Conservation (phyloP, 208 protist genomes). For the Herpetomonas samuelpessoai region DNA sequence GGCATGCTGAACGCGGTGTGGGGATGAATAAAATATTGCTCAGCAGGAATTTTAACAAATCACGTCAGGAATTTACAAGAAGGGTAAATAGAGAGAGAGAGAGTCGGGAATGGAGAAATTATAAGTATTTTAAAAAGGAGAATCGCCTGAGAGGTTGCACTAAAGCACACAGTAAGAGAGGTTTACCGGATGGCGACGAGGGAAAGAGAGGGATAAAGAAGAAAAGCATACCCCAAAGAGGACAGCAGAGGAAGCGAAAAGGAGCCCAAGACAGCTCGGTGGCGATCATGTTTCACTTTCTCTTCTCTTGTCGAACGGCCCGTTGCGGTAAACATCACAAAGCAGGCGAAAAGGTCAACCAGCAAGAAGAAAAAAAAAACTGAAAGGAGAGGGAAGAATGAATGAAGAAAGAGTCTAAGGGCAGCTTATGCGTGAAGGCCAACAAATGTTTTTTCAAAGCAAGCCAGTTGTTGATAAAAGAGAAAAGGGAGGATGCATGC, state of each 20-base stretch:
- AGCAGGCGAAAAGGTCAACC: not conserved
- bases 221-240: not conserved
- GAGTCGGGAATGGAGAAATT: not conserved
- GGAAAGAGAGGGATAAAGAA: conserved; percentile 1
- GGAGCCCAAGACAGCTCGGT: no score
- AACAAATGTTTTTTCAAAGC: conserved; percentile 5
- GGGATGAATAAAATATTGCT: no score
- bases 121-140: not conserved
- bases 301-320: no score
- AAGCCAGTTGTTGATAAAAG: not conserved
- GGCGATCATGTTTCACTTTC: no score
- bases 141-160: no score
- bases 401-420: conserved; percentile 5
- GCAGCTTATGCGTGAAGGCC: not conserved
- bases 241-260: not conserved
- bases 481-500: no score
- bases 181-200: not conserved
- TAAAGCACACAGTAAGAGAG: no score
- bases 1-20: no score
- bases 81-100: conserved; percentile 3
- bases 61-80: conserved; percentile 2
- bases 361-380: conserved; percentile 8
- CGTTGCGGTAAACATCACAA: no score
- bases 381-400: conserved; percentile 3
- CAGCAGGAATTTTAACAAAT: no score